These are phyloP conservation scores for Penicillium macrosclerotiorum DNA, from an alignment of 495 filamentous ascomycete genomes.

Conservation along the genomic window DNA sequence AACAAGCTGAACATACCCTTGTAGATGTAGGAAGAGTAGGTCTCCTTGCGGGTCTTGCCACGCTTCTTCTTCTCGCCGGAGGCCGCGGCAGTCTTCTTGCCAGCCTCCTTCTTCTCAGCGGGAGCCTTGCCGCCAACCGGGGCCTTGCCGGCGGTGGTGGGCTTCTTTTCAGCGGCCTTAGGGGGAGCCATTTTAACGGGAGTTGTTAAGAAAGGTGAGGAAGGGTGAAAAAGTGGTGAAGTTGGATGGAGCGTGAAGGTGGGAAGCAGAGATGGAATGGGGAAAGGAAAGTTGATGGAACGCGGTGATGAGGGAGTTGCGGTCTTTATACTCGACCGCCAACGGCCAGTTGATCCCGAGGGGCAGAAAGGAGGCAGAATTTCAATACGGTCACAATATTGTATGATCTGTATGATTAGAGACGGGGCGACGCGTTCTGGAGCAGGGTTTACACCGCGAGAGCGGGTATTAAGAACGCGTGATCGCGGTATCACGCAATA, in stretches of 20 bases:
- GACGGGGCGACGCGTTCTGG: constrained; percentile 25
- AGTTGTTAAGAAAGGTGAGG: constrained; percentile 26
- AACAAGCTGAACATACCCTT: constrained; percentile 67
- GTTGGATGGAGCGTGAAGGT: constrained; percentile 31
- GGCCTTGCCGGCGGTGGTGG: constrained; percentile 93
- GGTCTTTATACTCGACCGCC: constrained; percentile 52
- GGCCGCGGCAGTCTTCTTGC: constrained; percentile 94
- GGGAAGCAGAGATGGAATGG: constrained; percentile 25
- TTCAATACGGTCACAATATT: constrained; percentile 43
- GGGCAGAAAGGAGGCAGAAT: constrained; percentile 45
- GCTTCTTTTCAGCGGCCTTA: constrained; percentile 95
- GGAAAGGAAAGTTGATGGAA: constrained; percentile 38
- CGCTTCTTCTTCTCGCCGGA: constrained; percentile 99
- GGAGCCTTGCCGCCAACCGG: constrained; percentile 81
- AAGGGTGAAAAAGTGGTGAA: constrained; percentile 18
- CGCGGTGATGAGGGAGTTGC: constrained; percentile 46
- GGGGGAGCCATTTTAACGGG: constrained; percentile 82
- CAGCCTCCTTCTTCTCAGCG: constrained; percentile 98
- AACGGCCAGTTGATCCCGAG: constrained; percentile 45
- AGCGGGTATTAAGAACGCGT: constrained; percentile 19
- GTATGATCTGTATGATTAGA: constrained; percentile 56
- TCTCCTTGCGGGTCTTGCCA: constrained; percentile 99
- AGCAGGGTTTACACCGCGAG: neutral
- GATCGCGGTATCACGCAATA: constrained; percentile 3
- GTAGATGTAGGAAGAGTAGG: constrained; percentile 99